Conservation (phyloP, 176 grass and related monocot genomes). For the Aegilops speltoides region DNA sequence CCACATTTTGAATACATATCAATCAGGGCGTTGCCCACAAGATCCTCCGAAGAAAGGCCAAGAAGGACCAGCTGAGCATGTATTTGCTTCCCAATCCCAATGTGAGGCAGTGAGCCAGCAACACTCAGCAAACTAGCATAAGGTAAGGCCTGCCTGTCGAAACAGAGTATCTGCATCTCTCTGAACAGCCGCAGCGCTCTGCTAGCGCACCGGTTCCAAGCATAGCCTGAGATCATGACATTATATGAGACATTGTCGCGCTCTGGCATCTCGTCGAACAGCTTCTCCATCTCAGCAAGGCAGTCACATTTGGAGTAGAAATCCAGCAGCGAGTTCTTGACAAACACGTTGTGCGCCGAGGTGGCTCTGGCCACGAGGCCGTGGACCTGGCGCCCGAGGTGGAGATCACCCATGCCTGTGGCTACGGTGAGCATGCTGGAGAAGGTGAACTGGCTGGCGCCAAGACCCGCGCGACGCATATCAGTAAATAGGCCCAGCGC, state of each 20-base stretch:
- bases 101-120: conserved; percentile 52
- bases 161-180: conserved; percentile 54
- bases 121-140: conserved; percentile 72
- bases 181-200: conserved; percentile 47
- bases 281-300: conserved; percentile 39
- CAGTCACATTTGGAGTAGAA: conserved; percentile 79
- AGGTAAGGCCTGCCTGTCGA: conserved; percentile 57
- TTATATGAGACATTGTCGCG: conserved; percentile 81
- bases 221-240: conserved; percentile 67
- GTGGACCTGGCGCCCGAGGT: conserved; percentile 64
- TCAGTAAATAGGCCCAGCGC: conserved; percentile 53
- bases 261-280: conserved; percentile 73
- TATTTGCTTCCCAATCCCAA: conserved; percentile 74
- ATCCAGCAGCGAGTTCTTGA: conserved; percentile 80
- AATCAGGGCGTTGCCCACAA: conserved; percentile 62
- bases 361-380: conserved; percentile 50
- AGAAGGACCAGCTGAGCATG: conserved; percentile 64
- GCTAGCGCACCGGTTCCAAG: conserved; percentile 43
- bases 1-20: conserved; percentile 77
- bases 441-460: conserved; percentile 64
- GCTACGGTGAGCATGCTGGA: conserved; percentile 61
- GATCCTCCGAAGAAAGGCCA: conserved; percentile 45
- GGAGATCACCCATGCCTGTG: conserved; percentile 43
- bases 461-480: conserved; percentile 35
- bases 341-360: conserved; percentile 56